phyloP scores from a whole-genome alignment of 306 rosid genomes.

The Prunus kanzakura region DNA sequence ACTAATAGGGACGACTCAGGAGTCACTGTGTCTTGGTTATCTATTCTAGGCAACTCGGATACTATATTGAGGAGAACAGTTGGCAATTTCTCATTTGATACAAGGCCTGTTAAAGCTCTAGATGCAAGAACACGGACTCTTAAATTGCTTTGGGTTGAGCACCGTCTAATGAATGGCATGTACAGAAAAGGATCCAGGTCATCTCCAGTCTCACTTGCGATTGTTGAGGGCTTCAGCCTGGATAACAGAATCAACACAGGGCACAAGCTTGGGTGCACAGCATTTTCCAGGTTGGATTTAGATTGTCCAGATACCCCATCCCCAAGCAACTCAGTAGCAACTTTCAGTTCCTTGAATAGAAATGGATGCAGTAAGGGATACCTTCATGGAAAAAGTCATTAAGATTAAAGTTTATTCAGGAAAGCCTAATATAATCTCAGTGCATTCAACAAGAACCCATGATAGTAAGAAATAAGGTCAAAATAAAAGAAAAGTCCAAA shows the following conservation, averaged over 20 bases:
- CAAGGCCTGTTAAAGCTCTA: slow-evolving; percentile 79
- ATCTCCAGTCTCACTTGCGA: slow-evolving; percentile 84
- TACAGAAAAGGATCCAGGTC: slow-evolving; percentile 82
- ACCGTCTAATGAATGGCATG: slow-evolving; percentile 80
- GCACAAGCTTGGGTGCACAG: slow-evolving; percentile 93
- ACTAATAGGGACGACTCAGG: slow-evolving; percentile 16
- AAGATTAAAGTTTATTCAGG: slow-evolving; percentile 3
- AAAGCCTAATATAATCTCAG: slow-evolving; percentile 3
- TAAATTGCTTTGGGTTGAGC: slow-evolving; percentile 86
- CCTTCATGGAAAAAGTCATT: slow-evolving; percentile 43
- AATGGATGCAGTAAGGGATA: slow-evolving; percentile 86
- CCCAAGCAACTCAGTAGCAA: slow-evolving; percentile 68
- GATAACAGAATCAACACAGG: slow-evolving; percentile 86
- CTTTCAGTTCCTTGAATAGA: slow-evolving; percentile 72
- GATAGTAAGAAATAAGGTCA: background rate
- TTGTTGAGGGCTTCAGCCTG: slow-evolving; percentile 88
- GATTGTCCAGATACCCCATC: slow-evolving; percentile 47
- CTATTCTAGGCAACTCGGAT: slow-evolving; percentile 60
- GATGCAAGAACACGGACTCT: slow-evolving; percentile 94
- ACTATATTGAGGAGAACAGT: slow-evolving; percentile 69
- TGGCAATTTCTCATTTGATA: slow-evolving; percentile 77
- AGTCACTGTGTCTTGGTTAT: slow-evolving; percentile 29
- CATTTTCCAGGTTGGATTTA: slow-evolving; percentile 55
- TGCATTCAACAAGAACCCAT: background rate
- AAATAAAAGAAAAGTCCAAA: background rate